Conservation (phyloP, 352 stramenopile species). For the Nothophytophthora sp. region DNA sequence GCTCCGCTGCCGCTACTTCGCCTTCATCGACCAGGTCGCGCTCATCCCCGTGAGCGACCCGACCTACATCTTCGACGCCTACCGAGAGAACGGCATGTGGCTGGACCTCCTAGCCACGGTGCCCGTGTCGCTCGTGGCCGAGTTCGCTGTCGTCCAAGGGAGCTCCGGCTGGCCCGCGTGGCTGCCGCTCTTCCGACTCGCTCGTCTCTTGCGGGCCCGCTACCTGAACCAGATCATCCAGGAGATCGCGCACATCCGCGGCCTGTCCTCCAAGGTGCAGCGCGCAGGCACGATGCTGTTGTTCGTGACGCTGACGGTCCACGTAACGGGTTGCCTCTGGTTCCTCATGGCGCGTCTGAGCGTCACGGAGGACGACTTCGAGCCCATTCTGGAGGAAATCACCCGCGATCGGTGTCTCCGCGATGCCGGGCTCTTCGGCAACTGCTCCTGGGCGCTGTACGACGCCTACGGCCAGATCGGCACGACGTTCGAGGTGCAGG, state of each 20-base stretch:
- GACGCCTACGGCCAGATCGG: conserved; percentile 70
- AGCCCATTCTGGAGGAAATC: conserved; percentile 22
- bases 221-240: conserved; percentile 54
- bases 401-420: conserved; percentile 48
- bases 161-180: conserved; percentile 32
- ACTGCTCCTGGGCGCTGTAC: conserved; percentile 78
- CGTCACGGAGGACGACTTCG: conserved; percentile 31
- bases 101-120: conserved; percentile 63
- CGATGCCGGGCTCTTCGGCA: conserved; percentile 43
- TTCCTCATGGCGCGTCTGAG: conserved; percentile 75
- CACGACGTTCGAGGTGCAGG: conserved; percentile 35
- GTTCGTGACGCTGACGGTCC: conserved; percentile 63
- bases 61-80: conserved; percentile 67
- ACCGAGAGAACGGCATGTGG: conserved; percentile 52
- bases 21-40: conserved; percentile 63
- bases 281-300: conserved; percentile 57
- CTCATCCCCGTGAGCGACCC: conserved; percentile 66
- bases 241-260: conserved; percentile 51
- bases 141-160: conserved; percentile 39
- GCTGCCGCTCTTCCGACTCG: conserved; percentile 44
- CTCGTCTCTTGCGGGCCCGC: conserved; percentile 50
- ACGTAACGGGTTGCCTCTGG: conserved; percentile 70
- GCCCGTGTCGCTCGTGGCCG: conserved; percentile 47
- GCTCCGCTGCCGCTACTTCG: conserved; percentile 55
- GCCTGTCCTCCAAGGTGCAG: conserved; percentile 65